phyloP scores from a whole-genome alignment of 768 basidiomycete genomes.

The Tylopilus balloui region DNA sequence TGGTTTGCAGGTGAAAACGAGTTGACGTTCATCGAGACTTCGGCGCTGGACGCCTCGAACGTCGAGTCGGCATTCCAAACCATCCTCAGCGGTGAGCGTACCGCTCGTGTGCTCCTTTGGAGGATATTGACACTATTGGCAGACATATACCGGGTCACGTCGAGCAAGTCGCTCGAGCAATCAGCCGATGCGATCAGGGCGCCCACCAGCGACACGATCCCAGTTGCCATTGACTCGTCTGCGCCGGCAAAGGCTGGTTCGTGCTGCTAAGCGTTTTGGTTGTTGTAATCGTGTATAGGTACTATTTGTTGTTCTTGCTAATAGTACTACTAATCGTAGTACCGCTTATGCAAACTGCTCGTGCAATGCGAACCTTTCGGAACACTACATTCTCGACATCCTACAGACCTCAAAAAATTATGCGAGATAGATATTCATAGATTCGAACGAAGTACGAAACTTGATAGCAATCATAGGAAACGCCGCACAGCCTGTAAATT shows the following conservation, averaged over 20 bases:
- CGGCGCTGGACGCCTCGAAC: slow-evolving; percentile 98
- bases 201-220: slow-evolving; percentile 78
- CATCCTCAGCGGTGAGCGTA: slow-evolving; percentile 76
- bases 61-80: slow-evolving; percentile 97
- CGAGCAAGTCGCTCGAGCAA: slow-evolving; percentile 90
- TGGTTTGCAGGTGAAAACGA: slow-evolving; percentile 71
- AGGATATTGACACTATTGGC: slow-evolving; percentile 5
- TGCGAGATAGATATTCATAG: no score
- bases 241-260: slow-evolving; percentile 49
- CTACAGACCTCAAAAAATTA: no score
- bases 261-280: slow-evolving; percentile 50
- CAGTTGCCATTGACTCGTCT: slow-evolving; percentile 65
- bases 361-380: no score
- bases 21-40: slow-evolving; percentile 96
- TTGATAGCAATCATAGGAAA: no score
- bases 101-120: not conserved
- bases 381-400: no score
- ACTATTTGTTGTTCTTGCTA: slow-evolving; percentile 26
- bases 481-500: no score
- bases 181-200: slow-evolving; percentile 74
- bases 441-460: no score
- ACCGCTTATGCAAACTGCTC: no score
- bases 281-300: slow-evolving; percentile 22
- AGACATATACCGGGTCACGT: slow-evolving; percentile 99
- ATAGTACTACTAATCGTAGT: no score